Evolutionary conservation across 2,329 filamentous ascomycete genomes (phyloP).

Genomic region (Diaporthe batatas): DNA sequence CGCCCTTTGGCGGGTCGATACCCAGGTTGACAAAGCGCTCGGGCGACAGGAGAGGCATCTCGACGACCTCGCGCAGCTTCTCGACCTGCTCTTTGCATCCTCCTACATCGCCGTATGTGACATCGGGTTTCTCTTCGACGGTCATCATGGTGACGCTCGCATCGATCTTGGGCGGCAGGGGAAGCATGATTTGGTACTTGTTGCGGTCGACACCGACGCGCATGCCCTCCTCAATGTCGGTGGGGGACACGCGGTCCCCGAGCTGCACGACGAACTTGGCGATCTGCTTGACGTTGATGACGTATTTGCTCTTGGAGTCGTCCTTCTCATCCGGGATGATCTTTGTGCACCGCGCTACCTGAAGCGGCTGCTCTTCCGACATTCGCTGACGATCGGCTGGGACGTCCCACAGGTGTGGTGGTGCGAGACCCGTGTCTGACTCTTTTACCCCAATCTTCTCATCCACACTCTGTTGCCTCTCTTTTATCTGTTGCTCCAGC

Average conservation of each 20-base stretch:
- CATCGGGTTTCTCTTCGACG: constrained; percentile 98
- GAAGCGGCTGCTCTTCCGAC: constrained; percentile 96
- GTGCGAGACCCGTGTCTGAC: constrained; percentile 97
- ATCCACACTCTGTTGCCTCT: constrained; percentile 97
- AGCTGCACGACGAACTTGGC: constrained; percentile 99
- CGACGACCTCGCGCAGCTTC: constrained; percentile 97
- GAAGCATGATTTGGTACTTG: constrained; percentile 99
- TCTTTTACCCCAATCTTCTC: constrained; percentile 98
- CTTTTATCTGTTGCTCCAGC: constrained; percentile 99
- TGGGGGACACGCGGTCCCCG: constrained; percentile 95
- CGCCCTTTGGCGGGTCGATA: constrained; percentile 98
- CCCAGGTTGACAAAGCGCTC: constrained; percentile 99
- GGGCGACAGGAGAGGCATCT: constrained; percentile 96
- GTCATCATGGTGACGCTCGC: constrained; percentile 99
- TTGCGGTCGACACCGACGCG: constrained; percentile 97
- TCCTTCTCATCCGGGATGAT: constrained; percentile 98
- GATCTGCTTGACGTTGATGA: constrained; percentile 99
- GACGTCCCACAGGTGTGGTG: constrained; percentile 98
- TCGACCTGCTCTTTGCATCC: constrained; percentile 99
- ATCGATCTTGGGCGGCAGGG: constrained; percentile 97
- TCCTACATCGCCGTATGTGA: constrained; percentile 98
- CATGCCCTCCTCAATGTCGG: constrained; percentile 99
- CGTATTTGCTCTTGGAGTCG: constrained; percentile 98
- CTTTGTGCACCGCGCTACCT: constrained; percentile 98
- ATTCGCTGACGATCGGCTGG: constrained; percentile 98